A percentile compares a stretch with the other conserved stretches of the same genome.
phyloP scores from a whole-genome alignment of 768 basidiomycete genomes.

The Baorangia bicolor region DNA sequence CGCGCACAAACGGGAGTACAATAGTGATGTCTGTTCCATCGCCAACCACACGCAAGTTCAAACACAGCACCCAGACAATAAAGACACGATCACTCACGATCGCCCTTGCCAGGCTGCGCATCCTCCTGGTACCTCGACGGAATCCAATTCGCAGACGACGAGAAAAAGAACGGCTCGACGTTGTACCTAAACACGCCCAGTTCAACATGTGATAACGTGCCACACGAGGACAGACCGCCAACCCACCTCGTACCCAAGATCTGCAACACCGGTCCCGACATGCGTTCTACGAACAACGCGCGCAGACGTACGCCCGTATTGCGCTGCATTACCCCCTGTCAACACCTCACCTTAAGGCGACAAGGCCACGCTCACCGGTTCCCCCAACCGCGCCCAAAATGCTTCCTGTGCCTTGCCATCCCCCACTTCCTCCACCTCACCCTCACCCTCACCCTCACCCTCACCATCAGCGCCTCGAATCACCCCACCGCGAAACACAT shows the following conservation, averaged over 20 bases:
- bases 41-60: background rate
- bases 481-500: background rate
- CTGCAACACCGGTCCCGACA: conserved; percentile 31
- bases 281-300: conserved; percentile 31
- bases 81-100: conserved; percentile 39
- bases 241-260: conserved; percentile 36
- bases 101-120: conserved; percentile 35
- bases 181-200: conserved; percentile 26
- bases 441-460: too few species aligned
- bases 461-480: conserved; percentile 13
- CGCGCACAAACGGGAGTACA: conserved; percentile 40
- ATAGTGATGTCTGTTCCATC: conserved; percentile 46
- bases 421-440: too few species aligned
- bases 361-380: conserved; percentile 31
- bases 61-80: too few species aligned
- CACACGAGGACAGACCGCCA: background rate
- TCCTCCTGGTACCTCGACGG: conserved; percentile 58
- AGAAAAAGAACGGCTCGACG: conserved; percentile 39
- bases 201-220: background rate
- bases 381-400: conserved; percentile 32
- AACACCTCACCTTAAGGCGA: background rate
- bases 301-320: conserved; percentile 19
- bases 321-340: conserved; percentile 10
- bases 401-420: background rate
- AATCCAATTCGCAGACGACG: conserved; percentile 51